Conservation (phyloP, 2,329 filamentous ascomycete species). For the Helminthosporium solani region DNA sequence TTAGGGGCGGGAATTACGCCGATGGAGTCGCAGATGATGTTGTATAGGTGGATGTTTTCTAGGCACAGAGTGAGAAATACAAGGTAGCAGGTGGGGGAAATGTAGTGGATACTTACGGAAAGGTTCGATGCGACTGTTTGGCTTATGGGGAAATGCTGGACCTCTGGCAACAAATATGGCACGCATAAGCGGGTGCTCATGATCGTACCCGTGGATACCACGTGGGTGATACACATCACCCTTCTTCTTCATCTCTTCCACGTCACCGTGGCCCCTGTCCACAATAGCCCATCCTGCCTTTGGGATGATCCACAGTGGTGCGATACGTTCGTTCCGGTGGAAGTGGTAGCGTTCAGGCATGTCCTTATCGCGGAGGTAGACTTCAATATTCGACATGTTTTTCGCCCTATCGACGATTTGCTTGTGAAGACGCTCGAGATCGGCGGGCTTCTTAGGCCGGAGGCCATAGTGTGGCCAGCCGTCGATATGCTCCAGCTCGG, state of each 20-base stretch:
- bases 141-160: constrained; percentile 83
- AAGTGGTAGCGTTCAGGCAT: constrained; percentile 97
- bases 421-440: constrained; percentile 68
- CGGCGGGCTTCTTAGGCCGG: constrained; percentile 68
- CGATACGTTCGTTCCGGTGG: constrained; percentile 81
- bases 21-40: constrained; percentile 87
- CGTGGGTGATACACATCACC: constrained; percentile 72
- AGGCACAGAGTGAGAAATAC: background rate
- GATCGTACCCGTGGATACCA: constrained; percentile 92
- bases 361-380: constrained; percentile 80
- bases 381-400: constrained; percentile 70
- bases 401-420: constrained; percentile 55
- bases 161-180: constrained; percentile 92
- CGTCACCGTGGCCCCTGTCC: constrained; percentile 73
- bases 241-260: constrained; percentile 64
- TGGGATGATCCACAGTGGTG: constrained; percentile 91
- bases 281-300: constrained; percentile 93
- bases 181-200: constrained; percentile 91
- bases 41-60: constrained; percentile 96
- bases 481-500: constrained; percentile 78
- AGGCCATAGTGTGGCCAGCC: constrained; percentile 94
- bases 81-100: too few relatives aligned
- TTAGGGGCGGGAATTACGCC: constrained; percentile 73
- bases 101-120: constrained; percentile 72
- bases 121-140: constrained; percentile 73